Conservation (phyloP, 805 yeast species). For the Candida palmyrensis region DNA sequence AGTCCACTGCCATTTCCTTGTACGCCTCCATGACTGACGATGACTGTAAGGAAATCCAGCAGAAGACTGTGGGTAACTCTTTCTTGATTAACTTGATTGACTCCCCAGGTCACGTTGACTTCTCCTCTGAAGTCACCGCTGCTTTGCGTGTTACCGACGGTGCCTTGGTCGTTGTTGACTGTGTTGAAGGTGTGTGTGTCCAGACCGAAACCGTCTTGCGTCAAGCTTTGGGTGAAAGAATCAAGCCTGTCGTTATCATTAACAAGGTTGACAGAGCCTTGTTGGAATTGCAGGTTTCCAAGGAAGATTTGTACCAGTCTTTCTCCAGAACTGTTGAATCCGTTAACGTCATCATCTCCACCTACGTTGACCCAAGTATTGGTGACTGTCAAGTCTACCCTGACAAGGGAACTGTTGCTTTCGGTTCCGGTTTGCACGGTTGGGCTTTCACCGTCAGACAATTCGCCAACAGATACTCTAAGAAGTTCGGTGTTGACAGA, state of each 20-base stretch:
- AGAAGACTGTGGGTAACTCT: slow-evolving; percentile 87
- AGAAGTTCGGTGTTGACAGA: slow-evolving; percentile 99
- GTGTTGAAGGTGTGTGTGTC: slow-evolving; percentile 99
- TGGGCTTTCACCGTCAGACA: slow-evolving; percentile 99
- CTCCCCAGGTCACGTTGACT: slow-evolving; percentile 99
- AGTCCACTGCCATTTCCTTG: slow-evolving; percentile 97
- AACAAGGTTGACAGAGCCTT: slow-evolving; percentile 99
- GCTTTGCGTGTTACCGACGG: slow-evolving; percentile 99
- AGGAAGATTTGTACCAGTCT: slow-evolving; percentile 98
- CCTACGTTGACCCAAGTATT: slow-evolving; percentile 82
- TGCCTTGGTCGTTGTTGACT: slow-evolving; percentile 98
- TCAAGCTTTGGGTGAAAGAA: slow-evolving; percentile 99
- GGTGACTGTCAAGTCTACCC: slow-evolving; percentile 99
- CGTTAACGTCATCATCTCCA: slow-evolving; percentile 95
- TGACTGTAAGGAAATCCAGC: slow-evolving; percentile 84
- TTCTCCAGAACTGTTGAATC: slow-evolving; percentile 99
- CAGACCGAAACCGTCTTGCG: slow-evolving; percentile 99
- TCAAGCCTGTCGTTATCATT: slow-evolving; percentile 96
- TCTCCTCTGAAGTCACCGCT: slow-evolving; percentile 99
- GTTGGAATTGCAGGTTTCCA: slow-evolving; percentile 96
- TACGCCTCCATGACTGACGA: slow-evolving; percentile 84
- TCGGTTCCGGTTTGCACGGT: slow-evolving; percentile 99
- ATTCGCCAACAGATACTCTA: slow-evolving; percentile 95
- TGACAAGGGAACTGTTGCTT: slow-evolving; percentile 97
- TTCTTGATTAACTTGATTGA: slow-evolving; percentile 97